Percentiles rank a stretch among this genome's conserved stretches.
Evolutionary conservation across 2,329 filamentous ascomycete genomes (phyloP).

Genomic region (Cladosporium sp.): DNA sequence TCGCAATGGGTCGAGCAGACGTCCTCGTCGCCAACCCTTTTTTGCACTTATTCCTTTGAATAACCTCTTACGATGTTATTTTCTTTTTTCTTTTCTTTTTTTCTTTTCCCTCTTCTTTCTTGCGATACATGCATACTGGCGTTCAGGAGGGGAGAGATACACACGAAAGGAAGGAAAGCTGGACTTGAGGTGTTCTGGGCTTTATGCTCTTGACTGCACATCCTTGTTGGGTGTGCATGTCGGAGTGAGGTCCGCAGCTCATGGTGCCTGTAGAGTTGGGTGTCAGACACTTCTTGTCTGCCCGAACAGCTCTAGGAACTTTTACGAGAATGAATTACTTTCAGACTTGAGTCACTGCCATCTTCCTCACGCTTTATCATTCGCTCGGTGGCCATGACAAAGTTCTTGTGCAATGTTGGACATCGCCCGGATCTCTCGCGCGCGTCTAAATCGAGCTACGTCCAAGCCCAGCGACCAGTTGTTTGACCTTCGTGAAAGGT

Average conservation of each 20-base stretch:
- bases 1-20: neutral
- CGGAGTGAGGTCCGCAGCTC: neutral
- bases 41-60: neutral
- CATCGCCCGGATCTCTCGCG: no score
- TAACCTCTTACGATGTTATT: no score
- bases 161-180: neutral
- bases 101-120: neutral
- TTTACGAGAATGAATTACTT: neutral
- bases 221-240: neutral
- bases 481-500: no score
- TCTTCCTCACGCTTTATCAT: no score
- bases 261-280: conserved; percentile 3
- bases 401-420: no score
- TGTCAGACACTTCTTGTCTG: neutral
- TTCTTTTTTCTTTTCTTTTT: neutral
- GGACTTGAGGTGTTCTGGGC: neutral
- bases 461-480: no score
- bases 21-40: neutral
- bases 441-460: no score
- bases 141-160: neutral
- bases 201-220: neutral
- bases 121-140: neutral
- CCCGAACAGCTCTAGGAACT: neutral
- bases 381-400: no score
- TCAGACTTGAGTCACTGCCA: neutral